Percentiles rank a stretch among this genome's conserved stretches.
Evolutionary conservation across 345 rosid species (phyloP).

Genomic region (Microthlaspi erraticum): DNA sequence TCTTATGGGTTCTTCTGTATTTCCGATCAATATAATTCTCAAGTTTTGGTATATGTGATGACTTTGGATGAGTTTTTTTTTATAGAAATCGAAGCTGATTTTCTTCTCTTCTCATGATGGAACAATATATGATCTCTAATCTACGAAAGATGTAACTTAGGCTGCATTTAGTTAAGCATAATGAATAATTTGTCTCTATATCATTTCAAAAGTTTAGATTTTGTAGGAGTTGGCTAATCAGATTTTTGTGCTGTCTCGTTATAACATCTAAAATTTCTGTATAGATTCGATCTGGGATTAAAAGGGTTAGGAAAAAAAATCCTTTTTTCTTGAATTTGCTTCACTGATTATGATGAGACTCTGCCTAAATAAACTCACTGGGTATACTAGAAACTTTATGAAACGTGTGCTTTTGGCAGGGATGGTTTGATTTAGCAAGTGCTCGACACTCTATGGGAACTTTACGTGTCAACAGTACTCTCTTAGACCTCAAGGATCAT

Average conservation of each 20-base stretch:
- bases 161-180: not conserved
- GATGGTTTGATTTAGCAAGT: constrained; percentile 91
- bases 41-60: not conserved
- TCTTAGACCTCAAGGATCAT: constrained; percentile 76
- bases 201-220: not conserved
- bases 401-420: constrained; percentile 49
- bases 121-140: constrained; percentile 11
- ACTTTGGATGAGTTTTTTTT: not conserved
- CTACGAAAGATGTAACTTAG: not conserved
- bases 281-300: not conserved
- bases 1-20: not conserved
- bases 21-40: constrained; percentile 20
- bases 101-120: not conserved
- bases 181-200: not conserved
- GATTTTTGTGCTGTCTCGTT: constrained; percentile 4
- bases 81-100: constrained; percentile 4
- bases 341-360: not conserved
- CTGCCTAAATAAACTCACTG: not conserved
- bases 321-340: not conserved
- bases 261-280: not conserved
- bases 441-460: constrained; percentile 94
- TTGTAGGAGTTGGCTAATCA: constrained; percentile 4
- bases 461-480: constrained; percentile 70
- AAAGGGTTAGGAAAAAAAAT: not conserved
- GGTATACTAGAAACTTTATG: constrained; percentile 14